Evolutionary conservation across 495 filamentous ascomycete species (phyloP), one percentile per base, ranked within the genome.

Genomic region (Hyaloscypha hepaticicola): DNA sequence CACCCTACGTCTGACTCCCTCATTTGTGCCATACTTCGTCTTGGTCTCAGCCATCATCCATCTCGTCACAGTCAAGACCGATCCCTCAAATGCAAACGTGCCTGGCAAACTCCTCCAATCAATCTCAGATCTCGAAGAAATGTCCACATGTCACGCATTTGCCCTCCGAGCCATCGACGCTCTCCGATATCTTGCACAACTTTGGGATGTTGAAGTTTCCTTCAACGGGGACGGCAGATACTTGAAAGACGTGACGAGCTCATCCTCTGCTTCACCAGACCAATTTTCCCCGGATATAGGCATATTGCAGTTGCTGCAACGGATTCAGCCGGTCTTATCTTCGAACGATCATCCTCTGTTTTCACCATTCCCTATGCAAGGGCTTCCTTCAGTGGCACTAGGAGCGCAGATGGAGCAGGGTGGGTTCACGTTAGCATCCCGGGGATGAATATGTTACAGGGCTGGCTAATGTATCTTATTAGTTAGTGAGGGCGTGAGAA

Each of bases 41-140:
- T 75, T 87, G 33, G 83, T 83, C 11, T 80, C 81, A 0, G 74
- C 76, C n/a, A 83, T 84, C 31, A 82, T 85, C 74, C 83, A 87
- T 60, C 80, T 87, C 29, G 31, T 77, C 60, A 19, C 53, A 28
- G 53, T 16, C 16, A 19, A 26, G 5, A 31, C 16, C 24, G 25
- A 25, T 25, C 28, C 53, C 5, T 56, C 53, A 5, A 56, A 19
- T 8, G 5, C 21, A 9, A 21, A 28, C 4, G 53, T 25, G 24
- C 4, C 5, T 5, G 31, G 31, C 5, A 49, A 33, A 49, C n/a
- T 58, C 27, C 2, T 59, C 64, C 28, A 34, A 29, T 5, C 7
- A 26, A 28, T 28, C 21, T 26, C 53, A 19, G 53, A 56, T 31
- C 72, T 87, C 11, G 77, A 80, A n/a, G 82, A 83, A 60, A 80